Base-by-base conservation (phyloP, 2,329 filamentous ascomycete species). In the Fusarium aywerte region DNA sequence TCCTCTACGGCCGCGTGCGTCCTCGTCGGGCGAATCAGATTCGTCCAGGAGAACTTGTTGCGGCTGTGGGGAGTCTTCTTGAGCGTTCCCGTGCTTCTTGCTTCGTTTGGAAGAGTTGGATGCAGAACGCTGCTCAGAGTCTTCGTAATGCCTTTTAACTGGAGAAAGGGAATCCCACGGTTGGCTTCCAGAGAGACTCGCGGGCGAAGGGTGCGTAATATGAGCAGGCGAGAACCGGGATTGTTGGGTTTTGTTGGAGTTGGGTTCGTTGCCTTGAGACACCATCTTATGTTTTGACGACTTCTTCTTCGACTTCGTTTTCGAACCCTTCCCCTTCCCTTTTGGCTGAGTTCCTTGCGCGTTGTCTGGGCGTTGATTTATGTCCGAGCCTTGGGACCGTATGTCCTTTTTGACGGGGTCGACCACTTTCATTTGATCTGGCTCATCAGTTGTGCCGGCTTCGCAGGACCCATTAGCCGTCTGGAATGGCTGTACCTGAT, bases 241-340 rank as follows among this genome's bases (percentile, higher is more conserved):
- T 27, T 66, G 51, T 33, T 51, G 32, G n/a, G 25, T n/a, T 15
- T 20, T 21, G n/a, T 44, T 25, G 18, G 21, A 18, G 23, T 21
- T 31, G 8, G 52, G 12, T 29, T n/a, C 32, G 33, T 27, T 58
- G 23, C n/a, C 38, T n/a, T 63, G 63, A n/a, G 42, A 20, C 6
- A 48, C 38, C 15, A 38, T 25, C 21, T 18, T 36, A 32, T 70
- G 54, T 35, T 66, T 70, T 23, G 39, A 32, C 57, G 67, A 74
- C 38, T 68, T 76, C 45, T 72, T 75, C 52, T 68, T 74, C 16
- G 62, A 55, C n/a, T 67, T 74, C 33, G 29, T 11, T 27, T 43
- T 68, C n/a, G 66, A 65, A 25, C 70, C 75, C 47, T 62, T 71
- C 11, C 42, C 31, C 56, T 62, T 54, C 7, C 29, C 40, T 53